Conservation (phyloP, 179 eudicot species). For the Patellifolia procumbens region DNA sequence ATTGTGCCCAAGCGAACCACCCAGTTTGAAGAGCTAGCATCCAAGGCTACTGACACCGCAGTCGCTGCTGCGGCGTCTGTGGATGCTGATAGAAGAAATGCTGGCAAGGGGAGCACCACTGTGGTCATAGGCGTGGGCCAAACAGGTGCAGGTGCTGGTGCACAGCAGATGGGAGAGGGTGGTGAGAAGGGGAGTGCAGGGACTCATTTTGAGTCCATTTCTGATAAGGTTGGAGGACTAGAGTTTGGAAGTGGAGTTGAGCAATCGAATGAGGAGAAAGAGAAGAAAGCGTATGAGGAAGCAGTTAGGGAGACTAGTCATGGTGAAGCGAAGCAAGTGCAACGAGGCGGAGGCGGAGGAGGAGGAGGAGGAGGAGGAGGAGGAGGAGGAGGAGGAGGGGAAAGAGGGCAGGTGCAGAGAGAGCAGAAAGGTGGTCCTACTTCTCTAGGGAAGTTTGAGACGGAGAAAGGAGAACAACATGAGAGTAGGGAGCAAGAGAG, state of each 20-base stretch:
- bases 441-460: constrained; percentile 11
- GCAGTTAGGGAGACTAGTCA: constrained; percentile 2
- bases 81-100: background rate
- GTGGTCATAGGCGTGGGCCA: constrained; percentile 22
- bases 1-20: constrained; percentile 52
- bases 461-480: too few species aligned
- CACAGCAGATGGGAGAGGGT: constrained; percentile 2
- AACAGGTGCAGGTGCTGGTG: background rate
- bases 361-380: background rate
- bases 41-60: constrained; percentile 29
- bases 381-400: background rate
- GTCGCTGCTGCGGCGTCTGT: background rate
- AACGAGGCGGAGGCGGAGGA: background rate
- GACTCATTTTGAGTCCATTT: constrained; percentile 38
- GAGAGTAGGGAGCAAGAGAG: too few species aligned
- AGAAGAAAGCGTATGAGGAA: constrained; percentile 4
- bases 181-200: constrained; percentile 2
- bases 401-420: too few species aligned
- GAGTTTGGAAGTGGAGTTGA: constrained; percentile 5
- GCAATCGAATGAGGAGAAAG: background rate
- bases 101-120: constrained; percentile 15
- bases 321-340: background rate
- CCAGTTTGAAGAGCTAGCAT: constrained; percentile 56
- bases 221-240: constrained; percentile 30
- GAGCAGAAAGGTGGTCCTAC: background rate